Percentiles rank a stretch among this genome's conserved stretches.
These are phyloP conservation scores for Zangia roseola DNA, from an alignment of 768 basidiomycete species.

Conservation along the genomic window DNA sequence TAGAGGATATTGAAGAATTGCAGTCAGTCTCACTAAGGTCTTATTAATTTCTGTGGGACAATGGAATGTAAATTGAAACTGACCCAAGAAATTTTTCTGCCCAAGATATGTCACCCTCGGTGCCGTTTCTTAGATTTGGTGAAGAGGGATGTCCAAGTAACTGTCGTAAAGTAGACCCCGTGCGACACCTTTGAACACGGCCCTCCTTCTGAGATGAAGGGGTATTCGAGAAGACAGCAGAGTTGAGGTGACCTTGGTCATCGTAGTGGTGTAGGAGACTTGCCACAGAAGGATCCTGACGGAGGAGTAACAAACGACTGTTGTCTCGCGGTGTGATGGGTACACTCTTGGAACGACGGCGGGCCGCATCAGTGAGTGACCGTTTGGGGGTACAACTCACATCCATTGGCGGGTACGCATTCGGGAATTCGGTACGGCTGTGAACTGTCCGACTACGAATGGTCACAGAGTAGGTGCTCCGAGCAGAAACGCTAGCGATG, in stretches of 20 bases:
- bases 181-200: conserved; percentile 54
- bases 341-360: conserved; percentile 31
- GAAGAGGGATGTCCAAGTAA: conserved; percentile 56
- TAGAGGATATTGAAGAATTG: conserved; percentile 45
- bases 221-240: conserved; percentile 64
- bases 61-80: conserved; percentile 16
- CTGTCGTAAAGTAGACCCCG: conserved; percentile 72
- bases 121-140: conserved; percentile 30
- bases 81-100: conserved; percentile 74
- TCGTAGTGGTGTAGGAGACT: conserved; percentile 75
- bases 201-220: conserved; percentile 37
- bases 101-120: conserved; percentile 82
- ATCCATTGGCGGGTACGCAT: conserved; percentile 50
- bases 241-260: conserved; percentile 62
- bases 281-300: conserved; percentile 76
- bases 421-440: conserved; percentile 63
- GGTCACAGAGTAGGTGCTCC: conserved; percentile 72
- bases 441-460: conserved; percentile 61
- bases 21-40: conserved; percentile 44
- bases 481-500: conserved; percentile 50
- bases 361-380: conserved; percentile 28
- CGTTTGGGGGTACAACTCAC: conserved; percentile 23
- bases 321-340: conserved; percentile 45
- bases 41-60: conserved; percentile 9
- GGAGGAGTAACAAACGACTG: conserved; percentile 57